These are phyloP conservation scores for Blastocystis hominis DNA, from an alignment of 352 stramenopile genomes.

Conservation along the genomic window DNA sequence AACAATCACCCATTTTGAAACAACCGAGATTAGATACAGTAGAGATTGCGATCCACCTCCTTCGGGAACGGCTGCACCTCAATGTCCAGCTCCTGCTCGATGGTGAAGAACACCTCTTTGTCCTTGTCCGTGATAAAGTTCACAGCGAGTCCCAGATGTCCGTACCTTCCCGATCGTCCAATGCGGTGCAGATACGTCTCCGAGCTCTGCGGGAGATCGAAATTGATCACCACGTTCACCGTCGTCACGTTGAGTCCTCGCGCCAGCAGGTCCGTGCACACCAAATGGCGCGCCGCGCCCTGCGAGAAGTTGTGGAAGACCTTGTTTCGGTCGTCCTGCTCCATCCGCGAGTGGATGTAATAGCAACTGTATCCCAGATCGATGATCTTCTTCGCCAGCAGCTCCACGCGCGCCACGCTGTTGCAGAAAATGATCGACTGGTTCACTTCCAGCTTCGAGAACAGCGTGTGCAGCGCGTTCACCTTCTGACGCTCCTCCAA, in stretches of 20 bases:
- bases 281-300: constrained; percentile 86
- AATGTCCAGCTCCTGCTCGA: constrained; percentile 96
- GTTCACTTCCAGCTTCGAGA: constrained; percentile 97
- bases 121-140: constrained; percentile 99
- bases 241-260: constrained; percentile 98
- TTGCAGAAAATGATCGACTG: constrained; percentile 99
- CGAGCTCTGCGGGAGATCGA: constrained; percentile 98
- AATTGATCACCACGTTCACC: constrained; percentile 99
- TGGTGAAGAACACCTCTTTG: constrained; percentile 87
- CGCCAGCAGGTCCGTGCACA: constrained; percentile 94
- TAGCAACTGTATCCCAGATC: constrained; percentile 98
- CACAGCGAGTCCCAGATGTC: constrained; percentile 93
- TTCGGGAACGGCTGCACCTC: constrained; percentile 96
- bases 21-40: constrained; percentile 72
- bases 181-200: constrained; percentile 99
- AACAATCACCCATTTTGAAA: constrained; percentile 38
- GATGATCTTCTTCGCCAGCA: constrained; percentile 97
- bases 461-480: constrained; percentile 97
- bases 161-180: constrained; percentile 90
- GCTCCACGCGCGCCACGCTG: constrained; percentile 94
- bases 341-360: constrained; percentile 99
- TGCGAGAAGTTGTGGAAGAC: constrained; percentile 99
- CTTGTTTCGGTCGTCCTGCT: constrained; percentile 93
- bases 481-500: constrained; percentile 98
- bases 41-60: constrained; percentile 92